Evolutionary conservation across 2,329 filamentous ascomycete genomes (phyloP), one percentile per base, ranked within the genome.

Genomic region (Fusarium incarnatum): DNA sequence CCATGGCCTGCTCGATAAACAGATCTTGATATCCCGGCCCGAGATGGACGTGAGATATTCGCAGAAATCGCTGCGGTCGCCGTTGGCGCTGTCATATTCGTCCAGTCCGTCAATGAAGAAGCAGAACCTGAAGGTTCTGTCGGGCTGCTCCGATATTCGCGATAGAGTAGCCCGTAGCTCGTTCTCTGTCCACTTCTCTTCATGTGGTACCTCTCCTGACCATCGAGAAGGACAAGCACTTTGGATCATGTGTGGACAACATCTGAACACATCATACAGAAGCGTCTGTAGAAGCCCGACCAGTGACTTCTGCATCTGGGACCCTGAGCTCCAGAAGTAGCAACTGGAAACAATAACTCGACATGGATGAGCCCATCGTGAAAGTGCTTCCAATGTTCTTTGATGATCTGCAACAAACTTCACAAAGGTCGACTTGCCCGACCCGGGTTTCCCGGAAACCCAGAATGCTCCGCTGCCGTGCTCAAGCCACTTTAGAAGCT

Each of bases 81-180:
- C 22, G 27, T 11, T 28, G 27, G 27, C 11, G 27, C 27, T 28
- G 15, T 41, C 48, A 4, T 52, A 52, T n/a, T 52, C 48, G 15
- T 41, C 48, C 15, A 52, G 22, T 40, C 48, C 48, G 22, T 52
- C 48, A n/a, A 41, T 37, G 23, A 52, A 52, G 23, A 52, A 52
- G 16, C 48, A 52, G 25, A 52, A 41, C 48, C n/a, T 41, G 11
- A 23, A 52, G 8, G 23, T 18, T 13, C 10, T 25, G 16, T 52
- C 48, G 4, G 23, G 18, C 18, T 37, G 34, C 8, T 20, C 32
- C 34, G 20, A n/a, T 8, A 52, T 27, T 7, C 32, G 32, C 12
- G 16, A 18, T 6, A 52, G 11, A 6, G 30, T 20, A 23, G 20
- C 22, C 27, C 48, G 34, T 4, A 41, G 34, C 34, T 52, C 48